Base-by-base conservation (phyloP, 2,329 filamentous ascomycete species). In the Penicillium sp. region DNA sequence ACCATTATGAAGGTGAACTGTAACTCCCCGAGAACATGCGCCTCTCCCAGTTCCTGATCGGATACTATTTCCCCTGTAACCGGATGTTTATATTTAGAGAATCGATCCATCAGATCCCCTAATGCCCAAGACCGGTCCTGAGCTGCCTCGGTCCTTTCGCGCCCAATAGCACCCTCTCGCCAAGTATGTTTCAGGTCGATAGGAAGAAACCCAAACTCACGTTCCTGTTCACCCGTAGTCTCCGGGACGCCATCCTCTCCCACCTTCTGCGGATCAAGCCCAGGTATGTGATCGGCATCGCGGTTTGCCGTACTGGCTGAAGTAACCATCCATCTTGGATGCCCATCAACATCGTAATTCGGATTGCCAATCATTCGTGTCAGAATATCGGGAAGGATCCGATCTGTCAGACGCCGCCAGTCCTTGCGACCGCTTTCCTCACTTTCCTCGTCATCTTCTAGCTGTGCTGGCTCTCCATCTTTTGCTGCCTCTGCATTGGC, bases 1-100 rank as follows among this genome's bases (percentile, higher is more conserved):
- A 85, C 78, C 82, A 85, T 87, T 10, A 87, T 70, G 63, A 88
- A 88, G 31, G 79, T 79, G 65, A 87, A 85, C 62, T 88, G 84
- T 54, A 88, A 65, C 65, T 88, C 86, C 16, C 84, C 86, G 14
- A 88, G 68, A 2, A 82, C 52, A 43, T 79, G 71, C 7, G 57
- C 53, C 58, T 78, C 76, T 10, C 74, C 72, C 3, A 55, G 48
- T 14, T 51, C 57, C 26, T 59, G 62, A 53, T 56, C 59, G 19
- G 60, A 63, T 13, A 77, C 69, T 50, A 71, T 69, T 39, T 75
- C 72, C 8, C 57, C 46, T 57, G 65, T 21, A 51, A 56, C 55
- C 2, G 56, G 49, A 31, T 54, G 55, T 4, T 67, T 64, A 39
- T 69, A 64, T 42, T 73, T 70, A 2, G 68, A 66, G 35, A 69